These are phyloP conservation scores for Arxiozyma heterogenica DNA, from an alignment of 1,139 yeast genomes.

Conservation along the genomic window DNA sequence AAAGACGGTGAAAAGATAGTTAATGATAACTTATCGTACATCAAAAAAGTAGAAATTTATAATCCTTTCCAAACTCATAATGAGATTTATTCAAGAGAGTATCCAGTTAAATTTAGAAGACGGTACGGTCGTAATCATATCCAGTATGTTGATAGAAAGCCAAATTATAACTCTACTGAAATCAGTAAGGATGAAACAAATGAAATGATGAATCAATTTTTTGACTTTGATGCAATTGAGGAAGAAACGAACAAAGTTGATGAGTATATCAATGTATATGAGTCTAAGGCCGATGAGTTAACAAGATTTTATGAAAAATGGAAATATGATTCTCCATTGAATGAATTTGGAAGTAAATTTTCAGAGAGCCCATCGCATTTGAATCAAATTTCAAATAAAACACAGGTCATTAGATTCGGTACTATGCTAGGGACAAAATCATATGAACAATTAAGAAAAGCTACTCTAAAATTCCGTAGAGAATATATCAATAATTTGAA, in stretches of 20 bases:
- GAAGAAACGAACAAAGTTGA: constrained; percentile 22
- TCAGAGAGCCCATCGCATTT: constrained; percentile 57
- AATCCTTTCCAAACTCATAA: constrained; percentile 26
- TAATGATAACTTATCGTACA: constrained; percentile 12
- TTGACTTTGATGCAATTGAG: constrained; percentile 27
- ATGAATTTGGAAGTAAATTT: constrained; percentile 46
- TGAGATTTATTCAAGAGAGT: constrained; percentile 36
- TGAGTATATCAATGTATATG: constrained; percentile 41
- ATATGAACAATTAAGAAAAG: constrained; percentile 54
- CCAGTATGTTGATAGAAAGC: constrained; percentile 60
- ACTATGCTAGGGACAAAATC: constrained; percentile 84
- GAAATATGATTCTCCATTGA: constrained; percentile 64
- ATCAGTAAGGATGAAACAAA: constrained; percentile 13
- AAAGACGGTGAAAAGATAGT: constrained; percentile 24
- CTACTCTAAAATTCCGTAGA: constrained; percentile 42
- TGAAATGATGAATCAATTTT: constrained; percentile 19
- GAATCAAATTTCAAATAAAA: constrained; percentile 75
- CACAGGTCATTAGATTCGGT: constrained; percentile 85
- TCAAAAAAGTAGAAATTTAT: constrained; percentile 26
- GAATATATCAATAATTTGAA: constrained; percentile 39
- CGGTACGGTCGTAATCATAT: constrained; percentile 69
- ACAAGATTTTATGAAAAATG: constrained; percentile 60
- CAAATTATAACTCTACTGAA: constrained; percentile 29
- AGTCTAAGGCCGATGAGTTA: constrained; percentile 43
- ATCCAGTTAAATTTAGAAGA: constrained; percentile 58